These are phyloP conservation scores for Dysphania ambrosioides DNA, from an alignment of 148 eudicot species.

Conservation along the genomic window DNA sequence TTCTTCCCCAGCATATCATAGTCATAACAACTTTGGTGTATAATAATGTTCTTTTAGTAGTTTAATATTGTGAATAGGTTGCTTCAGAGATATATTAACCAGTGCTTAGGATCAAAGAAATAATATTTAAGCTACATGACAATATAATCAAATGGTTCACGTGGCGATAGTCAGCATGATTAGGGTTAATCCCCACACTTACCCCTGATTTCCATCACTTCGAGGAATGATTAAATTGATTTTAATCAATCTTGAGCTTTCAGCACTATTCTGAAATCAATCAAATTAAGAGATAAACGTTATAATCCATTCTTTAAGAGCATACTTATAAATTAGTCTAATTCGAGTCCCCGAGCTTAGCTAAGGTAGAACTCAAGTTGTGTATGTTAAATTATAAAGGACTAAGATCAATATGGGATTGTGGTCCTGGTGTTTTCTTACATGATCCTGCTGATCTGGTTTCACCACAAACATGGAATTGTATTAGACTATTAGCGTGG, in stretches of 20 bases:
- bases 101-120: not conserved
- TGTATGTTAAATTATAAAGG: too few relatives aligned
- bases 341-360: not conserved
- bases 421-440: not conserved
- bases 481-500: not conserved
- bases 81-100: not conserved
- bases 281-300: not conserved
- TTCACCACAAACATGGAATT: not conserved
- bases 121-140: not conserved
- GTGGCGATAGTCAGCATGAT: not conserved
- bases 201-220: too few relatives aligned
- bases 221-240: not conserved
- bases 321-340: not conserved
- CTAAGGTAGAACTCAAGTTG: too few relatives aligned
- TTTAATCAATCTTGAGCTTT: not conserved
- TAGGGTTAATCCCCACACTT: not conserved
- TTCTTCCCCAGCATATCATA: constrained; percentile 22
- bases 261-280: not conserved
- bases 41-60: too few relatives aligned
- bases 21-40: not conserved
- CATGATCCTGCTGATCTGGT: not conserved
- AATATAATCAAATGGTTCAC: not conserved
- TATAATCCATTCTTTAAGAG: too few relatives aligned
- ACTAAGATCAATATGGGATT: not conserved
- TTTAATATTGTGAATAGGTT: not conserved